A percentile compares a stretch with the other conserved stretches of the same genome.
These are phyloP conservation scores for Diaporthe nobilis DNA, from an alignment of 2,329 filamentous ascomycete genomes.

Conservation along the genomic window DNA sequence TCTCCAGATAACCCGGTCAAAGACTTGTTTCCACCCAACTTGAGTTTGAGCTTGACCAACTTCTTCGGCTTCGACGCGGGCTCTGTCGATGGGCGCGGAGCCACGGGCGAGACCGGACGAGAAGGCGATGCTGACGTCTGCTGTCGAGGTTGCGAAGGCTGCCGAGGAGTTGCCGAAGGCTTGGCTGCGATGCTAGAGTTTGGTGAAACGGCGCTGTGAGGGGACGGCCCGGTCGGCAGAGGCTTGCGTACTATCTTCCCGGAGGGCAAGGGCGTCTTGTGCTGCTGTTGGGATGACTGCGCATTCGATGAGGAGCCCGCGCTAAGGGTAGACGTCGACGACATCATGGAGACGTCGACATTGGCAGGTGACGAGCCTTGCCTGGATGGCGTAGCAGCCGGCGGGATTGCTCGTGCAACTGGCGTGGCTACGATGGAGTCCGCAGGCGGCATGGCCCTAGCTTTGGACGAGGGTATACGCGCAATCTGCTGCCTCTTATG, in stretches of 20 bases:
- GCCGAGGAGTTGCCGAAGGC: conserved; percentile 16
- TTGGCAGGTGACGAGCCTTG: conserved; percentile 32
- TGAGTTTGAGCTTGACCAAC: conserved; percentile 41
- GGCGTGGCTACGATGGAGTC: conserved; percentile 40
- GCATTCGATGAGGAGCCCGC: conserved; percentile 32
- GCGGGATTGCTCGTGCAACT: conserved; percentile 34
- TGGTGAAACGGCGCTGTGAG: conserved; percentile 25
- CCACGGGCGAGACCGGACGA: conserved; percentile 19
- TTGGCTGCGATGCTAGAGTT: conserved; percentile 26
- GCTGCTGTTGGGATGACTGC: conserved; percentile 18
- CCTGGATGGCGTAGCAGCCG: conserved; percentile 34
- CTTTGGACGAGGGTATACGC: conserved; percentile 26
- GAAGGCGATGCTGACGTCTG: conserved; percentile 27
- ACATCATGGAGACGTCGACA: conserved; percentile 27
- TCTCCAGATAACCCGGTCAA: background rate
- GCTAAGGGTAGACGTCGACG: conserved; percentile 36
- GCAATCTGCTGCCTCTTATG: conserved; percentile 27
- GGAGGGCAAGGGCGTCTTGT: conserved; percentile 36
- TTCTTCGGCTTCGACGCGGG: conserved; percentile 30
- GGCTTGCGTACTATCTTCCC: conserved; percentile 40
- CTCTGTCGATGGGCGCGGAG: conserved; percentile 21
- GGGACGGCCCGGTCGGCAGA: conserved; percentile 35
- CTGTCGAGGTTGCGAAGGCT: conserved; percentile 16
- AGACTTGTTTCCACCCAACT: conserved; percentile 19
- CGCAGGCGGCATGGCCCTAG: background rate